Evolutionary conservation across 495 filamentous ascomycete genomes (phyloP), one percentile per base, ranked within the genome.

Genomic region (Trichoderma virens): DNA sequence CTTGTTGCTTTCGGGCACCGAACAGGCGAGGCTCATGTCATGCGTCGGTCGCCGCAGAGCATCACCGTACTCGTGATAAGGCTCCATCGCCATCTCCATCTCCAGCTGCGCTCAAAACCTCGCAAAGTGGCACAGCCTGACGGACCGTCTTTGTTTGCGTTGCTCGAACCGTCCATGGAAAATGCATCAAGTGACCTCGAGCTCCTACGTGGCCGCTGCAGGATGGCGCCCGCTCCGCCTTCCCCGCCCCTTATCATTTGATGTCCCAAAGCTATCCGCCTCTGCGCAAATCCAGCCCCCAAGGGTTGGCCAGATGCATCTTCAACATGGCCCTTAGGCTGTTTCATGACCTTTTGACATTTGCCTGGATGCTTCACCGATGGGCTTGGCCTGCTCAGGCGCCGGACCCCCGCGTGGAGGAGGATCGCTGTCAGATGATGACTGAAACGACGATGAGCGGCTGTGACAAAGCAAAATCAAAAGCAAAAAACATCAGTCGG

Each of bases 151-250:
- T 51, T 51, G 45, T 51, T 51, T 41, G 38, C 38, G 38, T 41
- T 41, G 38, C 38, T 51, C 45, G 45, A 51, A 41, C 14, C 45
- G n/a, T 16, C 45, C n/a, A 25, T n/a, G n/a, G 18, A 51, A n/a
- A 25, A n/a, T n/a, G n/a, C n/a, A n/a, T 51, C 45, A 51, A 51
- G 45, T 51, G 45, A 51, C 45, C n/a, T n/a, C n/a, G n/a, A n/a
- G n/a, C 45, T 16, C 45, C 45, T 51, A 51, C 45, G 45, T 51
- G 45, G 45, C 45, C 18, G 45, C 45, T 51, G 45, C 45, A 51
- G 45, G 45, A 20, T 51, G 45, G 45, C 45, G 45, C 45, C 45
- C 45, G 45, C 45, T 51, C 45, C 45, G 45, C 18, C 45, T 51
- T 51, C 45, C 45, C 45, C 45, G 45, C 45, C 45, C 45, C 45